A percentile compares a stretch with the other conserved stretches of the same genome.
Evolutionary conservation across 345 rosid genomes (phyloP).

Genomic region (Hibiscus tridactylites): DNA sequence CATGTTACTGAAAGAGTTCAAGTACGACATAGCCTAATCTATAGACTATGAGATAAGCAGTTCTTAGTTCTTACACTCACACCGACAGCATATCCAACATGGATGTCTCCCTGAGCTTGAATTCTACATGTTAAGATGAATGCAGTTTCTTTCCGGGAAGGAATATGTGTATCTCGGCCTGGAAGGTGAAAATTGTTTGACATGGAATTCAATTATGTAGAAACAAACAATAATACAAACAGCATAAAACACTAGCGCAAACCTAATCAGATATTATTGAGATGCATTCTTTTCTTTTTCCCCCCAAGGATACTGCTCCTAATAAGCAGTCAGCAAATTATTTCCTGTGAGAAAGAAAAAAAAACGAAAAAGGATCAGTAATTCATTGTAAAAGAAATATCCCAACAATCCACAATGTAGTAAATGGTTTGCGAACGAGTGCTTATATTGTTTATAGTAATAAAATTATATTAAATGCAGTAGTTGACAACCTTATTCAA

Average conservation of each 20-base stretch:
- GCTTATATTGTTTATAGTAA: background rate
- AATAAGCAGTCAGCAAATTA: constrained; percentile 2
- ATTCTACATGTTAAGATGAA: constrained; percentile 4
- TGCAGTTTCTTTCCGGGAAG: constrained; percentile 1
- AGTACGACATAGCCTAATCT: background rate
- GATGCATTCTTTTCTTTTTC: background rate
- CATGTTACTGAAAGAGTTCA: background rate
- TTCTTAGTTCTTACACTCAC: background rate
- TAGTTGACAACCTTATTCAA: background rate
- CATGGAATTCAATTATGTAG: background rate
- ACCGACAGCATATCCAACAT: background rate
- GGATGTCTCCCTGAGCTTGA: background rate
- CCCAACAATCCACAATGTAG: background rate
- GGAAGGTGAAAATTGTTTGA: background rate
- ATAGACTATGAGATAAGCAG: background rate
- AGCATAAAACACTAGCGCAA: background rate
- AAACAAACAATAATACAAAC: background rate
- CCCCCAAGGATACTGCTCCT: background rate
- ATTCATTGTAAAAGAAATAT: background rate
- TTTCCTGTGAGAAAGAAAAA: background rate
- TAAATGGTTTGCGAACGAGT: background rate
- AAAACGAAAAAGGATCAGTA: background rate
- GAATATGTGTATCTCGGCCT: background rate
- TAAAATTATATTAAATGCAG: background rate
- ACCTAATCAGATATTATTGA: background rate